phyloP scores from a whole-genome alignment of 1,284 basidiomycete species.

The Anthracocystis setariae region DNA sequence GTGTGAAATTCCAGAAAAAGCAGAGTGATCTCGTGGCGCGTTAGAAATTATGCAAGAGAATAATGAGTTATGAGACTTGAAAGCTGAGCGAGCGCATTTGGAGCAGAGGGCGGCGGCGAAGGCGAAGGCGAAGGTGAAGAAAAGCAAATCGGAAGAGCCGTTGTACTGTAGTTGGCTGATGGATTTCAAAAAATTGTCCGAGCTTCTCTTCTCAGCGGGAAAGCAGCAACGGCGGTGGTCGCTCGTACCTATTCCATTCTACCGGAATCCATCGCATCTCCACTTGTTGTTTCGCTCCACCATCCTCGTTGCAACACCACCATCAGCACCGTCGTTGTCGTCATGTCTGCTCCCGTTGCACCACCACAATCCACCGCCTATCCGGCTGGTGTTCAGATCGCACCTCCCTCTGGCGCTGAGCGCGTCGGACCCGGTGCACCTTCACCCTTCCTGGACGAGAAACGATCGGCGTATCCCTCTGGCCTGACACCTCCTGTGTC shows the following conservation, averaged over 20 bases:
- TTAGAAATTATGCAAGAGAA: constrained; percentile 25
- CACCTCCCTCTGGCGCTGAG: constrained; percentile 46
- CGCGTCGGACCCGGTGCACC: constrained; percentile 34
- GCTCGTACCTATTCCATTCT: constrained; percentile 2
- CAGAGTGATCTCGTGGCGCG: constrained; percentile 42
- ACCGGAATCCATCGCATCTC: constrained; percentile 5
- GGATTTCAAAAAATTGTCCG: constrained; percentile 24
- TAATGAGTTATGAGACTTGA: no score
- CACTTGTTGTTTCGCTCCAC: constrained; percentile 17
- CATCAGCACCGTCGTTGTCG: not conserved
- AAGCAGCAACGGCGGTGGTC: not conserved
- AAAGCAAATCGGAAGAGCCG: constrained; percentile 16
- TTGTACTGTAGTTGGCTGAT: not conserved
- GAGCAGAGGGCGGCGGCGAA: no score
- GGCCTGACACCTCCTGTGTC: constrained; percentile 45
- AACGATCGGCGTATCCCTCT: constrained; percentile 40
- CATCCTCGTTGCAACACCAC: not conserved
- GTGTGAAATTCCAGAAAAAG: not conserved
- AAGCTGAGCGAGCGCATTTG: no score
- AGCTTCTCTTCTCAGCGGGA: not conserved
- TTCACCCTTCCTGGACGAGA: constrained; percentile 46
- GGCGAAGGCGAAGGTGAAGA: constrained; percentile 2
- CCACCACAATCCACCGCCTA: constrained; percentile 46
- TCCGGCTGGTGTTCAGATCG: constrained; percentile 39
- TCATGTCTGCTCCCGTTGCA: constrained; percentile 37